Evolutionary conservation across 1,284 basidiomycete species (phyloP).

Genomic region (Chalciporus sp.): DNA sequence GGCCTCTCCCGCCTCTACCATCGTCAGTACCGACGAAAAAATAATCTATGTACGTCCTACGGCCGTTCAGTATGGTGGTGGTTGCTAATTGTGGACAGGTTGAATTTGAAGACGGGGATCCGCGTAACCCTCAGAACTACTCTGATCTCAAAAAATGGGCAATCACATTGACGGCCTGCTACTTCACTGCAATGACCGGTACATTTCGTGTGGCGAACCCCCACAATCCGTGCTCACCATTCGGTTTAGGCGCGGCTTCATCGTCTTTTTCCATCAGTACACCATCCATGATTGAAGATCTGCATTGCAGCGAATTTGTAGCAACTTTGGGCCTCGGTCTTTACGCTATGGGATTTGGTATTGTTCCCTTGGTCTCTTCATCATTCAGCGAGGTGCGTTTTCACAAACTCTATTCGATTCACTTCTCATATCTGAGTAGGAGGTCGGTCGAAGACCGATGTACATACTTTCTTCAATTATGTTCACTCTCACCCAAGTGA

Average conservation of each 20-base stretch:
- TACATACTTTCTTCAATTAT: conserved; percentile 44
- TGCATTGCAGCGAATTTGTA: conserved; percentile 38
- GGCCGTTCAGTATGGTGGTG: neutral
- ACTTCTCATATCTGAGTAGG: conserved; percentile 22
- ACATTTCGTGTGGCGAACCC: neutral
- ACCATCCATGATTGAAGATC: conserved; percentile 43
- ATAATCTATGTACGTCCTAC: conserved; percentile 9
- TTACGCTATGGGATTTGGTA: conserved; percentile 48
- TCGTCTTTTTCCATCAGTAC: conserved; percentile 44
- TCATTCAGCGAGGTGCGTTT: conserved; percentile 45
- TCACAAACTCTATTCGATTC: neutral
- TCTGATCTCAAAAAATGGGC: conserved; percentile 27
- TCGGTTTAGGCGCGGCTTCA: conserved; percentile 30
- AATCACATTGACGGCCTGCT: conserved; percentile 26
- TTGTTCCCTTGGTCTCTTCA: conserved; percentile 47
- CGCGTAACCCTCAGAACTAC: conserved; percentile 27
- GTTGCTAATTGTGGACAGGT: conserved; percentile 20
- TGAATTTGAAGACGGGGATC: conserved; percentile 29
- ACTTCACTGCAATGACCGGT: conserved; percentile 22
- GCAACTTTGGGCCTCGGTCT: conserved; percentile 41
- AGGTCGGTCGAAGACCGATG: conserved; percentile 49
- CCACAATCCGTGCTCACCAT: conserved; percentile 1
- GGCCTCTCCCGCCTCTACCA: conserved; percentile 1
- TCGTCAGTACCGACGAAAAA: conserved; percentile 4
- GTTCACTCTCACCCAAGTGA: conserved; percentile 42